Base-by-base conservation (phyloP, 352 stramenopile species). In the Phytophthora pluvialis region DNA sequence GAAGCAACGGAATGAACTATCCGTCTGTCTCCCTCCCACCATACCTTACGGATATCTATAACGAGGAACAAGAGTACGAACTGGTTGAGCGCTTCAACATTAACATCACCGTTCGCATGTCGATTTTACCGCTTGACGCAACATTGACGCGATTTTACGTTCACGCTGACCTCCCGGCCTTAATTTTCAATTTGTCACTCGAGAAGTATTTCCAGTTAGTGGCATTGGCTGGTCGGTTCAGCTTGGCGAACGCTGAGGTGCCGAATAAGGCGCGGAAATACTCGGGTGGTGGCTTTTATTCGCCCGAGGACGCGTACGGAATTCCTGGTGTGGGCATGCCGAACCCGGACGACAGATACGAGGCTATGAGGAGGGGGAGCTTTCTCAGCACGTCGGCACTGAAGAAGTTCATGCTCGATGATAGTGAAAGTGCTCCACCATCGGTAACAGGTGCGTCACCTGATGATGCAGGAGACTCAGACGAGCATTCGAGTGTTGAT, bases 11-110 rank as follows among this genome's bases (percentile, higher is more conserved):
- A 6, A 72, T 67, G 36, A 70, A 35, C 42, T 76, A 76, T 56
- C 72, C 70, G 0, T 78, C 79, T 15, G 75, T 82, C 5, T 72
- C 77, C 11, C 65, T 83, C 28, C 75, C 77, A 39, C 64, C 70
- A 11, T 82, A 86, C 29, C 66, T 80, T 16, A 52, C 51, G n/a
- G 58, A 78, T 54, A 67, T 68, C 3, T 84, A 78, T 46, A 65
- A 84, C 21, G 66, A 80, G 38, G 76, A 87, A 28, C 70, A 88
- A 61, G 77, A 93, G 15, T 91, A 89, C 59, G 88, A 94, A 39
- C 57, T 96, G 26, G 53, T 96, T 7, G 85, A 96, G 47, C 82
- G 83, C 8, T 95, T 96, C 66, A 93, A 86, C 62, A 94, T 96
- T 58, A 95, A 94, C 64, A 78, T 95, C 31, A 94, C 80, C 2